phyloP scores from a whole-genome alignment of 1,139 yeast genomes.

The Pichia inconspicua region DNA sequence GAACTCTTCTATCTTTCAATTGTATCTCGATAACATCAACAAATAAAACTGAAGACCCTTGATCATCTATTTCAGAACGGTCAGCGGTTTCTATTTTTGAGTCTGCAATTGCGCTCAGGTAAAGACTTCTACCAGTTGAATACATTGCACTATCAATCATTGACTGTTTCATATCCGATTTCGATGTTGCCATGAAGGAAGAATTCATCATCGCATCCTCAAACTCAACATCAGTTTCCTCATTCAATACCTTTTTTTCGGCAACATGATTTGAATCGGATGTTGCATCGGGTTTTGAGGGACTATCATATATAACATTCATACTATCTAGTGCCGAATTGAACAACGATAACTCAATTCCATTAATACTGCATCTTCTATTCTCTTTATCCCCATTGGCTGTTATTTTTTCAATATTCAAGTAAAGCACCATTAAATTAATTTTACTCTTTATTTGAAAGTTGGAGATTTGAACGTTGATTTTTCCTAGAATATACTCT shows the following conservation, averaged over 20 bases:
- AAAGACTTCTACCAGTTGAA: conserved; percentile 57
- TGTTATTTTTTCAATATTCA: conserved; percentile 40
- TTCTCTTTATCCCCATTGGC: conserved; percentile 26
- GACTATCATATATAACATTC: not conserved
- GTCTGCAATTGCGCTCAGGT: conserved; percentile 70
- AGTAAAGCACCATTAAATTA: conserved; percentile 40
- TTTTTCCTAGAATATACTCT: conserved; percentile 60
- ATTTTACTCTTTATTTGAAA: conserved; percentile 43
- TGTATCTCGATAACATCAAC: conserved; percentile 2
- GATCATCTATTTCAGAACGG: conserved; percentile 4
- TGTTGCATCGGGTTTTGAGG: not conserved
- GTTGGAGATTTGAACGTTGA: conserved; percentile 41
- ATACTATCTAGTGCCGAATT: not conserved
- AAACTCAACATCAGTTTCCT: conserved; percentile 15
- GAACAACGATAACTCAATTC: not conserved
- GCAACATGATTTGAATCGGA: not conserved
- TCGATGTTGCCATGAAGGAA: conserved; percentile 27
- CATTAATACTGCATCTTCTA: not conserved
- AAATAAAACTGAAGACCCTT: not conserved
- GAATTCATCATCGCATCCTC: conserved; percentile 29
- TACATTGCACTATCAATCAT: conserved; percentile 57
- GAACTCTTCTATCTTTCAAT: not conserved
- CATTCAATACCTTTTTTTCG: not conserved
- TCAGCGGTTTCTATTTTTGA: not conserved
- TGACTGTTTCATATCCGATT: conserved; percentile 35